phyloP scores from a whole-genome alignment of 2,329 filamentous ascomycete genomes.

The Magnaporthiopsis rhizophila region DNA sequence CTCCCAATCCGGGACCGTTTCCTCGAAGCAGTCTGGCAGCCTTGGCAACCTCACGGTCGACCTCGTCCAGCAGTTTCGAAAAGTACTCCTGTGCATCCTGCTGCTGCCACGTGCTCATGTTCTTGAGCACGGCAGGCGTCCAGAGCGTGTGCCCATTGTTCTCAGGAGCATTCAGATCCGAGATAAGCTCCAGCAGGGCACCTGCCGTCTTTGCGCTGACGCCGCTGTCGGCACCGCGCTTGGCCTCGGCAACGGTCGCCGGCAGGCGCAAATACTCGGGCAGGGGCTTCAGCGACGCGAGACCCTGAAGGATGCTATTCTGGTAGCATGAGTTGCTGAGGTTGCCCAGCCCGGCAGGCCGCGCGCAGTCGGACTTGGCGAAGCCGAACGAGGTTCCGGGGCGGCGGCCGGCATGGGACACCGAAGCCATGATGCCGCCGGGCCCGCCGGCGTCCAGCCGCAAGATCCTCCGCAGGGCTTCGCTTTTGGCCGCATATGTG shows the following conservation, averaged over 20 bases:
- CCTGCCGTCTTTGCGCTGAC: slow-evolving; percentile 8
- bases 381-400: slow-evolving; percentile 9
- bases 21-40: slow-evolving; percentile 28
- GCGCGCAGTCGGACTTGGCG: slow-evolving; percentile 29
- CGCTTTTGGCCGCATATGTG: slow-evolving; percentile 52
- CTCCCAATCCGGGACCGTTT: slow-evolving; percentile 30
- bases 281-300: slow-evolving; percentile 68
- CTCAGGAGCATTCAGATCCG: slow-evolving; percentile 57
- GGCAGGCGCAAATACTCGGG: slow-evolving; percentile 48
- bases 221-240: slow-evolving; percentile 13
- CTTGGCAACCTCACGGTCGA: slow-evolving; percentile 67
- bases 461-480: slow-evolving; percentile 55
- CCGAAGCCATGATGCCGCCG: slow-evolving; percentile 45
- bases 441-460: slow-evolving; percentile 45
- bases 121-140: slow-evolving; percentile 76
- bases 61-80: slow-evolving; percentile 76
- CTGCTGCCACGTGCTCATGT: slow-evolving; percentile 90
- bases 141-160: slow-evolving; percentile 73
- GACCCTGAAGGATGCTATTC: slow-evolving; percentile 84
- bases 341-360: slow-evolving; percentile 70
- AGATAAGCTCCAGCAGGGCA: slow-evolving; percentile 56
- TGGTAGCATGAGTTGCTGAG: slow-evolving; percentile 96
- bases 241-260: slow-evolving; percentile 28
- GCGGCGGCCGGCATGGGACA: slow-evolving; percentile 46
- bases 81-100: slow-evolving; percentile 98